Base-by-base conservation (phyloP, 306 rosid genomes). In the Dryas drummondii region DNA sequence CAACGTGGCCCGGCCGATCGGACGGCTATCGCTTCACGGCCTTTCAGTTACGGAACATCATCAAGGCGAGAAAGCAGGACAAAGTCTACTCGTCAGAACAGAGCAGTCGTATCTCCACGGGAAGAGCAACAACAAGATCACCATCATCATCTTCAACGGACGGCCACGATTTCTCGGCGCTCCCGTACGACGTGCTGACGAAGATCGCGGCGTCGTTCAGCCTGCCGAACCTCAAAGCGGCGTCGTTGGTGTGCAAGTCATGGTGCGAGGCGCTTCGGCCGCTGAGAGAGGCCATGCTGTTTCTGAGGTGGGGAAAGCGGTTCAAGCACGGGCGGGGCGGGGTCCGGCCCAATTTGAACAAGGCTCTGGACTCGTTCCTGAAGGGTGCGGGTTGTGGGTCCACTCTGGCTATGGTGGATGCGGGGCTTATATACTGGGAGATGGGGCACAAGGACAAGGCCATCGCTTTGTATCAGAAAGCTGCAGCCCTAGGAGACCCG, bases 381-480 rank as follows among this genome's bases (percentile, higher is more conserved):
- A 91, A 86, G 78, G 98, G 88, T 12, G 96, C 88, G 16, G 84
- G 83, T 60, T 89, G 79, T 11, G 98, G 97, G 12, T 91, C 96
- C 0, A 76, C 97, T 1, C 68, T 87, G 65, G 96, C 91, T 4
- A 91, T 91, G 97, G 98, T 94, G 47, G 97, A 91, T 61, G 98
- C 97, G 6, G 97, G 98, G 4, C 86, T 94, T 1, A 75, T 94
- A 51, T 82, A 82, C 42, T 91, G 97, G 96, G 97, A 94, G 86
- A 80, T 63, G 53, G 97, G 96, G 0, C 76, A 81, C 47, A 86
- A 70, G 78, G 73, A 67, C 2, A 73, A 80, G 58, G 97, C 97
- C 11, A 9, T 90, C n/a, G 76, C 78, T 42, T 68, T 90, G 69
- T 94, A 87, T 76, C 85, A 49, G 6, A 82, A 69, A 48, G 96